Evolutionary conservation across 352 stramenopile genomes (phyloP), one percentile per base, ranked within the genome.

Genomic region (Thalassiosira livingstoniorum): DNA sequence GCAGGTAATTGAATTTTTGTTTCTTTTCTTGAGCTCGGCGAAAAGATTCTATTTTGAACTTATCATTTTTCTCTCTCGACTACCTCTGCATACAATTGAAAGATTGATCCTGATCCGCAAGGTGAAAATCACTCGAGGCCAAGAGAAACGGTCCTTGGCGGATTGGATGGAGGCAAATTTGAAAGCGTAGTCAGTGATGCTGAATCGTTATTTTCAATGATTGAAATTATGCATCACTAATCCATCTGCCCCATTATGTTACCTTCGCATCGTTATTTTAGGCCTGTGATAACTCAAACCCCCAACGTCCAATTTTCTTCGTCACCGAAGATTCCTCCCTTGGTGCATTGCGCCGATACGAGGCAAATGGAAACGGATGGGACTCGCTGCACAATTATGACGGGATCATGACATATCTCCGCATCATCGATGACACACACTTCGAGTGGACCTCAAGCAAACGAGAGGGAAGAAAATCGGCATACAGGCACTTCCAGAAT

Each of bases 271-370:
- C n/a, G n/a, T n/a, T n/a, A n/a, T n/a, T 58, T 27, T 5, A 58
- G 47, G 47, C 47, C 5, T 71, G 81, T 55, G 86, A 92, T 62
- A 63, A 79, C 35, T 64, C 58, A 29, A 80, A 88, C 69, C 2
- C 25, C 11, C 54, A 45, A 21, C 27, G 10, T 2, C 83, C 86
- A 29, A 39, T 71, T 13, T 90, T 89, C 68, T 92, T 88, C 81
- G 61, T 78, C 21, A 90, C 86, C 2, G 81, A 90, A 75, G 83
- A 92, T 72, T 21, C 66, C 25, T 51, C 54, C 29, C 23, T 71
- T 13, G 86, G 86, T 18, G 70, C 80, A 0, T 18, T 92, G 2
- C 60, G 74, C 18, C 66, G 83, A 4, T 92, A 82, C 43, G 75
- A 75, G 29, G 70, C 83, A 21, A 66, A 78, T 34, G 43, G 35